These are phyloP conservation scores for Crithidia bombi DNA, from an alignment of 208 protist species.

Conservation along the genomic window DNA sequence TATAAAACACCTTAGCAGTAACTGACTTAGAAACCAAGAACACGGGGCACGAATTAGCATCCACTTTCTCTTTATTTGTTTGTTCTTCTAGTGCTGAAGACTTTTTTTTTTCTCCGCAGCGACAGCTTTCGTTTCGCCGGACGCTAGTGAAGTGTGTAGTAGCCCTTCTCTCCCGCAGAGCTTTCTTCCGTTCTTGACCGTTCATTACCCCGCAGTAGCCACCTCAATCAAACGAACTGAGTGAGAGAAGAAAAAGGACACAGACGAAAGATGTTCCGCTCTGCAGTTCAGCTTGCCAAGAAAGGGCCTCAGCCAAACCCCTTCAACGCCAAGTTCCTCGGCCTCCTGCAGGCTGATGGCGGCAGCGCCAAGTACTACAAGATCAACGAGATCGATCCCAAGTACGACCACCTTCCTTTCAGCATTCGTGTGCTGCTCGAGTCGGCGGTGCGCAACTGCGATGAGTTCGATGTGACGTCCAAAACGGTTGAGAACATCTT, in stretches of 20 bases:
- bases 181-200: background rate
- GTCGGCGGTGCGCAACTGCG: slow-evolving; percentile 95
- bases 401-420: slow-evolving; percentile 92
- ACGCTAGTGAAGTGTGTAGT: too few species aligned
- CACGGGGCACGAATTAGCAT: slow-evolving; percentile 11
- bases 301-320: slow-evolving; percentile 67
- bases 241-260: background rate
- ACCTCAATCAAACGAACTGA: background rate
- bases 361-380: slow-evolving; percentile 77
- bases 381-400: slow-evolving; percentile 82
- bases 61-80: background rate
- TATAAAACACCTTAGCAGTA: slow-evolving; percentile 25
- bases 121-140: too few species aligned
- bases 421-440: slow-evolving; percentile 97
- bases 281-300: slow-evolving; percentile 34
- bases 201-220: background rate
- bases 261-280: slow-evolving; percentile 67
- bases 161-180: too few species aligned
- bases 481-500: slow-evolving; percentile 94
- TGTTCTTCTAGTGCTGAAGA: background rate
- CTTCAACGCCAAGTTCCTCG: slow-evolving; percentile 74
- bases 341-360: slow-evolving; percentile 58
- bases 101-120: slow-evolving; percentile 12
- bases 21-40: slow-evolving; percentile 12
- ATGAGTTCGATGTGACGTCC: slow-evolving; percentile 92